These are phyloP conservation scores for Choiromyces venosus DNA, from an alignment of 495 filamentous ascomycete species.

Conservation along the genomic window DNA sequence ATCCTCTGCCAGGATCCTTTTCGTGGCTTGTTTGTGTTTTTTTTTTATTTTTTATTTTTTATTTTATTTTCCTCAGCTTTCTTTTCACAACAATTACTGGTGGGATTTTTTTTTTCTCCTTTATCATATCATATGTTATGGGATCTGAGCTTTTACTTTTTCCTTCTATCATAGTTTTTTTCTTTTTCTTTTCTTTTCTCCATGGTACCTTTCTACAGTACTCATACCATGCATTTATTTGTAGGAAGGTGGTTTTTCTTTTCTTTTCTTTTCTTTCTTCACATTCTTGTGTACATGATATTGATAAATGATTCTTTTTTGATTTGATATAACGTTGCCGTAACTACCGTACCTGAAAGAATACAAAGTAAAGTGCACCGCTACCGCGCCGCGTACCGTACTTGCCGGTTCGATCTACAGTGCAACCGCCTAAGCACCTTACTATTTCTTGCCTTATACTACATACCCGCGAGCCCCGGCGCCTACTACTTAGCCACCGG, in stretches of 20 bases:
- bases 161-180: neutral
- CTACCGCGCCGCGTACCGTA: neutral
- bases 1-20: neutral
- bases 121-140: neutral
- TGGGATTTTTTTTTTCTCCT: neutral
- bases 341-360: neutral
- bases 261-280: neutral
- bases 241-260: too few relatives aligned
- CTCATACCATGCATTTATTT: neutral
- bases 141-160: neutral
- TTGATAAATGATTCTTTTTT: neutral
- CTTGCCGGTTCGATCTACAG: too few relatives aligned
- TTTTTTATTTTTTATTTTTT: neutral
- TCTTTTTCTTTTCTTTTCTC: neutral
- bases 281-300: constrained; percentile 4
- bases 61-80: too few relatives aligned
- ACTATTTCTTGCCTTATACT: too few relatives aligned
- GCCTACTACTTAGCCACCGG: too few relatives aligned
- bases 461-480: too few relatives aligned
- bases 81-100: neutral
- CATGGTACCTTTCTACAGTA: neutral
- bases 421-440: too few relatives aligned
- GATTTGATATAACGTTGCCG: neutral
- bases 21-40: constrained; percentile 3
- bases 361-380: too few relatives aligned